These are phyloP conservation scores for Nakaseomyces uthaithaninus DNA, from an alignment of 1,139 yeast species.

Conservation along the genomic window DNA sequence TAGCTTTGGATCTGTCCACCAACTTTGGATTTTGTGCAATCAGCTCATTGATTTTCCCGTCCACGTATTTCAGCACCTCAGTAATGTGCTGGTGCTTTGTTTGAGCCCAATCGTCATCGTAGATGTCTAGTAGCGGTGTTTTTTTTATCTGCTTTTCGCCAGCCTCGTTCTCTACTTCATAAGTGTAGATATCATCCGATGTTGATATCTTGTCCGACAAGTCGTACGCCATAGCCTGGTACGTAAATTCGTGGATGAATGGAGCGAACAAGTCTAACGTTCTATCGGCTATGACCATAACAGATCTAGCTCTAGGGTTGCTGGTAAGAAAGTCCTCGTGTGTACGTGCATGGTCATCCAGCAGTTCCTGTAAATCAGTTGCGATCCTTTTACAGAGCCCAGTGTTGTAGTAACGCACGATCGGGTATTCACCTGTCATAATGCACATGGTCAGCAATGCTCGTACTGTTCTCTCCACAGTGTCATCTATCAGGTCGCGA, in stretches of 20 bases:
- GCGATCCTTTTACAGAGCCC: conserved; percentile 70
- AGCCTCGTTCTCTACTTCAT: conserved; percentile 51
- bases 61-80: conserved; percentile 61
- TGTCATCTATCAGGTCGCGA: conserved; percentile 49
- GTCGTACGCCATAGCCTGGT: conserved; percentile 90
- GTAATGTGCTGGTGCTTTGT: conserved; percentile 71
- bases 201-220: conserved; percentile 37
- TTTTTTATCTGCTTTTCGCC: conserved; percentile 45
- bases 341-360: conserved; percentile 67
- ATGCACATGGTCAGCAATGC: conserved; percentile 63
- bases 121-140: conserved; percentile 44
- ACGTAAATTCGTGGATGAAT: conserved; percentile 81
- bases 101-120: conserved; percentile 66
- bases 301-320: conserved; percentile 54
- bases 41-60: conserved; percentile 56
- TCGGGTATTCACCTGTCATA: conserved; percentile 80
- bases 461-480: conserved; percentile 51
- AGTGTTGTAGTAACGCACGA: conserved; percentile 63
- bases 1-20: conserved; percentile 55
- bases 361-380: conserved; percentile 53
- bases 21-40: conserved; percentile 64
- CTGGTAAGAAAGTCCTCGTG: conserved; percentile 56
- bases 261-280: conserved; percentile 80
- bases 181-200: conserved; percentile 46
- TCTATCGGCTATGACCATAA: conserved; percentile 72